Conservation (phyloP, 1,284 basidiomycete species). For the Trametes pubescens region DNA sequence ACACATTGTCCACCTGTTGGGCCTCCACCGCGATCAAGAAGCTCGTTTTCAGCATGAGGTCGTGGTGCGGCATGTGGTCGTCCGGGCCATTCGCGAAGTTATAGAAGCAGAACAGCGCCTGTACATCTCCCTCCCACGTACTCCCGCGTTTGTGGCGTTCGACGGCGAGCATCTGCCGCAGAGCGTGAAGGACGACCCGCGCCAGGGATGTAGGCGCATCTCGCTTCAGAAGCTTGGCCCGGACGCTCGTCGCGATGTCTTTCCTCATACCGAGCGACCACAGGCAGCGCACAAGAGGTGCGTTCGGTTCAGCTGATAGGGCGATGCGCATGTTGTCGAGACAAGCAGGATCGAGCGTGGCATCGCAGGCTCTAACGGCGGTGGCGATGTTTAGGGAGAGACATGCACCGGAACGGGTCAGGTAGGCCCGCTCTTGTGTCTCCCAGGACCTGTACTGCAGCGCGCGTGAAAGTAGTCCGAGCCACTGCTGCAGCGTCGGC, state of each 20-base stretch:
- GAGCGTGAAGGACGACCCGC: background rate
- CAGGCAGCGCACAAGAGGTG: constrained; percentile 3
- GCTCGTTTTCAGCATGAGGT: background rate
- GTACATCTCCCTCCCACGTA: background rate
- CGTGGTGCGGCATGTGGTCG: background rate
- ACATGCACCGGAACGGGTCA: background rate
- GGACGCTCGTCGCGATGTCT: constrained; percentile 1
- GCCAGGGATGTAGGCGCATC: background rate
- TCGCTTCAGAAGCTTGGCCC: background rate
- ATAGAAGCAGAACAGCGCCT: constrained; percentile 1
- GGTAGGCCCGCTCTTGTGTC: background rate
- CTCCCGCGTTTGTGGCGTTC: background rate
- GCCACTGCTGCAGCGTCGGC: background rate
- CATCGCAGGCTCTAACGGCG: constrained; percentile 1
- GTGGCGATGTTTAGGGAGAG: background rate
- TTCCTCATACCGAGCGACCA: background rate
- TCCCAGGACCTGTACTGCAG: constrained; percentile 1
- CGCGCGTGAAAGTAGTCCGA: background rate
- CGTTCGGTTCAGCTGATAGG: background rate
- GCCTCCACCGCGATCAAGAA: constrained; percentile 2
- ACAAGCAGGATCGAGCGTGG: background rate
- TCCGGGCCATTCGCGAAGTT: background rate
- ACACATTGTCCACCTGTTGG: background rate
- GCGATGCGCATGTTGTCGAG: constrained; percentile 3
- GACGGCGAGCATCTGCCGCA: background rate